phyloP scores from a whole-genome alignment of 257 asterid genomes.

The Solanum paucissectum region DNA sequence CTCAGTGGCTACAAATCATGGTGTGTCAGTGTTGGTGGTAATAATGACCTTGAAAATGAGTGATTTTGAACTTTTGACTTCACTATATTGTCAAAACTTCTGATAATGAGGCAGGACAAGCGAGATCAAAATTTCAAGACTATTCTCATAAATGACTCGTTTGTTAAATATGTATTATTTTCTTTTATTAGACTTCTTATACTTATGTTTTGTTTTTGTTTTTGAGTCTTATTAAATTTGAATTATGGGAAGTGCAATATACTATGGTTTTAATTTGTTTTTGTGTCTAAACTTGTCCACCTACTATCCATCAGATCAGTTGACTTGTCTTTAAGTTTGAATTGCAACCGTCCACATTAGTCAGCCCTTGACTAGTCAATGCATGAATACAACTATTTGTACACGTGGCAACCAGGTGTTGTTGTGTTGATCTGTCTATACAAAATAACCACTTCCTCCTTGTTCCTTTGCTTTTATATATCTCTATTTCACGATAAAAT shows the following conservation, averaged over 20 bases:
- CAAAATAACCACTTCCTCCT: neutral
- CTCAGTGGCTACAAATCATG: neutral
- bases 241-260: neutral
- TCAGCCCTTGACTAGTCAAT: neutral
- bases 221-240: neutral
- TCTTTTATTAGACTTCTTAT: neutral
- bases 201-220: neutral
- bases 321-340: neutral
- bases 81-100: neutral
- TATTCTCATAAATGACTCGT: neutral
- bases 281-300: neutral
- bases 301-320: slow-evolving; percentile 6
- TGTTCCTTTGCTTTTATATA: neutral
- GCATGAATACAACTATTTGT: neutral
- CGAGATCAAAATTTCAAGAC: too few relatives aligned
- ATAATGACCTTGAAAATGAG: neutral
- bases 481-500: neutral
- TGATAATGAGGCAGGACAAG: neutral
- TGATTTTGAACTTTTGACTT: neutral
- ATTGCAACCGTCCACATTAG: neutral
- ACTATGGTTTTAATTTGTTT: neutral
- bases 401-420: slow-evolving; percentile 9
- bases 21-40: neutral
- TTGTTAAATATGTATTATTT: neutral
- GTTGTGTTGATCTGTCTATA: neutral